phyloP scores from a whole-genome alignment of 495 filamentous ascomycete genomes.

The Thozetella sp. region DNA sequence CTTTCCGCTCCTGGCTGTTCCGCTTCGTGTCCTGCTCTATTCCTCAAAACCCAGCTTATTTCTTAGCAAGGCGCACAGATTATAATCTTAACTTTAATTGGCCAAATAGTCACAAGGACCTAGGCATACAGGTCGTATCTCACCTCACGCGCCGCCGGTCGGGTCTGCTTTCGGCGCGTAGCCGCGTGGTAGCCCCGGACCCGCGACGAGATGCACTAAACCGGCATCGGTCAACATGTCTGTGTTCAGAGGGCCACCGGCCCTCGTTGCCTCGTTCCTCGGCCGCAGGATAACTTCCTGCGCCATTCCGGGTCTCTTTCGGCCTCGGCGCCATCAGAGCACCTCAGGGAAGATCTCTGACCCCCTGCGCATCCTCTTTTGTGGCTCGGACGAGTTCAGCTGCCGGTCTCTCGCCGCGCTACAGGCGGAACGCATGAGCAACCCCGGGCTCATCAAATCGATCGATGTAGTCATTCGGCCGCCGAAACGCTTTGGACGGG shows the following conservation, averaged over 20 bases:
- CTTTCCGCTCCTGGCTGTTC: too few relatives aligned
- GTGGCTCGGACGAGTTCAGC: constrained; percentile 92
- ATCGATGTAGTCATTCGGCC: constrained; percentile 88
- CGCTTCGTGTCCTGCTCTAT: too few relatives aligned
- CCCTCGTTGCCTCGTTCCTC: neutral
- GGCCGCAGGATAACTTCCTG: neutral
- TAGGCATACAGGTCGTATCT: too few relatives aligned
- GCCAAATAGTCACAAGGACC: too few relatives aligned
- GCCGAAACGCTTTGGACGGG: constrained; percentile 73
- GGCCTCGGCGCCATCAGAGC: neutral
- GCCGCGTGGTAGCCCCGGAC: too few relatives aligned
- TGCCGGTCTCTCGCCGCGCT: constrained; percentile 76
- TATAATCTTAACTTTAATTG: too few relatives aligned
- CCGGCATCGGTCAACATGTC: neutral
- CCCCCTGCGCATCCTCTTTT: constrained; percentile 90
- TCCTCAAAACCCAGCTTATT: too few relatives aligned
- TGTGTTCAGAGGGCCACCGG: neutral
- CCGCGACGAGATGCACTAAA: neutral
- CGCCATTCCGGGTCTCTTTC: neutral
- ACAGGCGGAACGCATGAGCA: constrained; percentile 54
- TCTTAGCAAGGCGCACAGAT: too few relatives aligned
- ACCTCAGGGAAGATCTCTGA: constrained; percentile 26
- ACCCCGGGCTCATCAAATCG: constrained; percentile 64
- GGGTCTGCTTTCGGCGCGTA: too few relatives aligned
- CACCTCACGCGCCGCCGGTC: too few relatives aligned